Evolutionary conservation across 768 basidiomycete species (phyloP), one percentile per base, ranked within the genome.

Genomic region (Lactarius psammicola): DNA sequence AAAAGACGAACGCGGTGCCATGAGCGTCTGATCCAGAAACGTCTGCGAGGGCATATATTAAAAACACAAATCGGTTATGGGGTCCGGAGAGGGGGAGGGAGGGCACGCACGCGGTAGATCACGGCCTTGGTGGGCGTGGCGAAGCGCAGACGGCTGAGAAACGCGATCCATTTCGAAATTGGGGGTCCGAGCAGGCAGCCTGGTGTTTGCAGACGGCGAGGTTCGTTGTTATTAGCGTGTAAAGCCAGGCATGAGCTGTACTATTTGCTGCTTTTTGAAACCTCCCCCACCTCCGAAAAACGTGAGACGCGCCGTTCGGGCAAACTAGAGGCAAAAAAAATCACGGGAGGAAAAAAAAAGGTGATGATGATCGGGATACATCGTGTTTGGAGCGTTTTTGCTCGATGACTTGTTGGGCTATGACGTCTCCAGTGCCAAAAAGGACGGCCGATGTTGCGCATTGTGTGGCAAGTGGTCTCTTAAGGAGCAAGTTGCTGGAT

Each of bases 331-430:
- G 60, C 13, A 17, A 8, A 31, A 34, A 36, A 26, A 28, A 55
- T 20, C 13, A 46, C 13, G 28, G 26, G 31, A 42, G 38, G 62
- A 65, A 2, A 53, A 51, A 49, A 3, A n/a, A n/a, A n/a, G n/a
- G n/a, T n/a, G 15, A 31, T 4, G 8, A 30, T 20, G 34, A 18
- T 17, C 64, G 86, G 69, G 49, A 51, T 68, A 91, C 90, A 69
- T 97, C 94, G 72, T 96, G 94, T 2, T 87, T 75, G 61, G 72
- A 78, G 7, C 92, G 91, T 69, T 79, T 84, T 71, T 79, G 80
- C 73, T 95, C 95, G 23, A 95, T 83, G 1, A 78, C 83, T 75
- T 96, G 95, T 76, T 97, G 94, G 0, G 94, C 94, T 51, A 95
- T 82, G 1, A 94, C 71, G 73, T 94, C 92, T 26, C 90, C 91